Evolutionary conservation across 192 early-diverging fungal species (phyloP), one percentile per base, ranked within the genome.

Genomic region (Linnemannia hyalina): DNA sequence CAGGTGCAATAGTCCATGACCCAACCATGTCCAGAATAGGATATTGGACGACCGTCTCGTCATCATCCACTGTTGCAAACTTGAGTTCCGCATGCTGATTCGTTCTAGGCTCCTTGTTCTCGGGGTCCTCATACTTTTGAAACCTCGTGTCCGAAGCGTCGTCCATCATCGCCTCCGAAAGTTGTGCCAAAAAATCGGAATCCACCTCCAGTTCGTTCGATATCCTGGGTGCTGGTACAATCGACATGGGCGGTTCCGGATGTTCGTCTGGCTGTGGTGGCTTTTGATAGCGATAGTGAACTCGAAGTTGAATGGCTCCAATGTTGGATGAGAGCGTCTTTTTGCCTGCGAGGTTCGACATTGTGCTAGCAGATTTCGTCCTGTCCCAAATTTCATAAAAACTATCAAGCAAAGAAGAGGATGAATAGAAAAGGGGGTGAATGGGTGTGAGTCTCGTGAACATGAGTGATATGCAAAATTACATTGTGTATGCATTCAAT

Each of bases 301-400:
- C 88, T n/a, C 91, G 92, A 57, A 92, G 87, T 42, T 94, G 93
- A 36, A 95, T 76, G 6, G 94, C 95, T 11, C 95, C 95, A 38
- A 95, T 88, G 77, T 95, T 95, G 72, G 88, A 91, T 1, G 92
- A 94, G 10, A 94, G 78, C 0, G 91, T 82, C 54, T 91, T 87
- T 89, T 92, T 70, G 79, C 84, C 84, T 70, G 84, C 88, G 41
- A 93, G 88, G 36, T 92, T 90, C 15, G 93, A 92, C 68, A 92
- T 92, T 10, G 93, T 93, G 42, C 93, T 92, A 10, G 88, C 86
- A 0, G 95, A 89, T 76, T 92, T 83, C 71, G 92, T 94, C 74
- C 91, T 90, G 80, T 95, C 94, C 95, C 95, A 95, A 40, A 95
- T 93, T 76, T 95, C 95, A 77, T 95, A 95, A 75, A 94, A 95